Conservation (phyloP, 1,284 basidiomycete genomes). For the Psilocybe mexicana region DNA sequence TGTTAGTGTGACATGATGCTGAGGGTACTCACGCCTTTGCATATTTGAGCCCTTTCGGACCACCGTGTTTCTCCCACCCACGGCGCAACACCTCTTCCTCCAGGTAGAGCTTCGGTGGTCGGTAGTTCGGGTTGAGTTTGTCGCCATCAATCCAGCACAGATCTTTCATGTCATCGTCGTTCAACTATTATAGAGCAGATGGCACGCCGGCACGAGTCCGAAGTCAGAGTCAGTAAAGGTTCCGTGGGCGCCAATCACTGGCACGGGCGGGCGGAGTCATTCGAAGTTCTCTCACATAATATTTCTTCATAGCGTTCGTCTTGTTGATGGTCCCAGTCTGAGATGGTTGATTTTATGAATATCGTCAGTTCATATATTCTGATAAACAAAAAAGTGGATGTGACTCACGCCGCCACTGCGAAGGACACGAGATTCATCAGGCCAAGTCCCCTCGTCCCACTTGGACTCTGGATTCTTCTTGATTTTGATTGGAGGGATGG, state of each 20-base stretch:
- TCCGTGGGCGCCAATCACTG: neutral
- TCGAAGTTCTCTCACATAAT: too few species aligned
- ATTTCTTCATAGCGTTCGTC: too few species aligned
- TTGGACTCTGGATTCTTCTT: neutral
- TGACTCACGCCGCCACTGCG: neutral
- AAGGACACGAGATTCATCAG: neutral
- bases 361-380: too few species aligned
- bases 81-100: neutral
- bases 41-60: slow-evolving; percentile 7
- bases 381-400: too few species aligned
- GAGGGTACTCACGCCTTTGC: neutral
- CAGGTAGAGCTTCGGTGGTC: neutral
- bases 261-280: too few species aligned
- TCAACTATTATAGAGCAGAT: neutral
- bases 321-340: too few species aligned
- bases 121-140: neutral
- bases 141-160: neutral
- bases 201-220: too few species aligned
- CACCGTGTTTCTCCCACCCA: slow-evolving; percentile 16
- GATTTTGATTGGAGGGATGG: neutral
- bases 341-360: too few species aligned
- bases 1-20: too few species aligned
- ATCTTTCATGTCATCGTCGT: neutral
- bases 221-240: neutral
- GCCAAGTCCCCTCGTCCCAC: neutral